Evolutionary conservation across 1,284 basidiomycete species (phyloP).

Genomic region (Volvariella surrecta): DNA sequence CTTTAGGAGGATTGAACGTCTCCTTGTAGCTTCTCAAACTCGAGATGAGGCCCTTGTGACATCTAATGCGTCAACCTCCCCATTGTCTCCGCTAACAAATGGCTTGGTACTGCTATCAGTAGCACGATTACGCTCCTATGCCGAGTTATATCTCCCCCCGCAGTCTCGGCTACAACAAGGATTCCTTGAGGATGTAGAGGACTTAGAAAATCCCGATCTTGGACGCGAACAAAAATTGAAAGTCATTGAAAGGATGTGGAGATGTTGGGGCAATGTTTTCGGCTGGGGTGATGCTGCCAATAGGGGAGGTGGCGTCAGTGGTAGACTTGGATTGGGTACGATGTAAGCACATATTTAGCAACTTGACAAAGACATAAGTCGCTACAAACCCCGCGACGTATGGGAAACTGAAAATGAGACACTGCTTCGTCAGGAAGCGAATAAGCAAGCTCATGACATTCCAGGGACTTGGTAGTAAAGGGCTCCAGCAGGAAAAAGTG

Average conservation of each 20-base stretch:
- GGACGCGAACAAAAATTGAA: constrained; percentile 63
- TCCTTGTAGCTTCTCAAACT: constrained; percentile 47
- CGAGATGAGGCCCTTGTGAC: constrained; percentile 1
- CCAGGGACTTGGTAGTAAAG: too few relatives aligned
- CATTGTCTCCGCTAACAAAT: constrained; percentile 44
- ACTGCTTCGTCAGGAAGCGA: too few relatives aligned
- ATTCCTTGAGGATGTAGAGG: constrained; percentile 80
- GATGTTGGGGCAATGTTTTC: constrained; percentile 57
- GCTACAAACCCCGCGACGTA: too few relatives aligned
- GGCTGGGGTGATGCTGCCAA: constrained; percentile 2
- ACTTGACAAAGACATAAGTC: too few relatives aligned
- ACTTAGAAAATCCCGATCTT: constrained; percentile 72
- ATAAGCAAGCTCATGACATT: too few relatives aligned
- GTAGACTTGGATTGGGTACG: too few relatives aligned
- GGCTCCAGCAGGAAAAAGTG: too few relatives aligned
- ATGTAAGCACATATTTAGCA: too few relatives aligned
- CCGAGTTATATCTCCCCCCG: constrained; percentile 41
- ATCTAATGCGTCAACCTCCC: background rate
- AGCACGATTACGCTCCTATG: constrained; percentile 58
- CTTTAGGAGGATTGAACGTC: constrained; percentile 62
- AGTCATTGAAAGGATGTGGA: constrained; percentile 88
- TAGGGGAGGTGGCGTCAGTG: too few relatives aligned
- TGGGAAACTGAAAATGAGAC: too few relatives aligned
- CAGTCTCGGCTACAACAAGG: constrained; percentile 55
- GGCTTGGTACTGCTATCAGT: constrained; percentile 71